Evolutionary conservation across 108 stramenopile species (phyloP), one percentile per base, ranked within the genome.

Genomic region (Schizochytrium sp.): DNA sequence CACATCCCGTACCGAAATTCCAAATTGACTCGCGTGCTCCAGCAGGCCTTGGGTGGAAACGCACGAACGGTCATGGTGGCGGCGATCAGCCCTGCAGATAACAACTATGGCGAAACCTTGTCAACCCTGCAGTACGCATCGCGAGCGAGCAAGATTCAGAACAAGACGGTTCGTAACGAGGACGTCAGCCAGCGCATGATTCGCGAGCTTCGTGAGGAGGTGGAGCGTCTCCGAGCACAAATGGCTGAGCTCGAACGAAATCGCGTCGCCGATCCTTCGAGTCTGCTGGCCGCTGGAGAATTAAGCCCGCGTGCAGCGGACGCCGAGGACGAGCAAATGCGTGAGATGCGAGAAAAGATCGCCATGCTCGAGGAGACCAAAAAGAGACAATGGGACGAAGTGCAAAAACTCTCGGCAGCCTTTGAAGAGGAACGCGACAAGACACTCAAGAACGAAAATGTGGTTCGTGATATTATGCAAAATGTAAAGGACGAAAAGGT

Each of bases 101-200:
- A 92, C 87, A 94, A 95, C 93, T 93, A 91, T 60, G 89, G 91
- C 51, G 95, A 95, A 91, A 95, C 94, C 4, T 58, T 95, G 41
- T 60, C 92, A 44, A 95, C 95, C 12, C 92, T 95, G 41, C 90
- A 92, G 60, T 94, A 94, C 72, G 94, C 94, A 6, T 90, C 92
- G 44, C 93, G 94, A 48, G 94, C 93, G 4, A 94, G 94, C 90
- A 72, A 87, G 57, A 94, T 94, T 48, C 58, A 93, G 93, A 94
- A 94, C 92, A 90, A 69, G 44, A 89, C 91, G 29, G 63, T 72
- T 19, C 44, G 88, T 2, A 95, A 95, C 92, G 94, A 95, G 91
- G 94, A 95, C 69, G 90, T 91, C 14, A 92, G 90, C 72, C 94
- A 94, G 88, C 72, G 76, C 29, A 89, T 95, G 19, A 95, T 95